phyloP scores from a whole-genome alignment of 1,139 yeast species.

The Zhuliangozyma parablackwelliae region DNA sequence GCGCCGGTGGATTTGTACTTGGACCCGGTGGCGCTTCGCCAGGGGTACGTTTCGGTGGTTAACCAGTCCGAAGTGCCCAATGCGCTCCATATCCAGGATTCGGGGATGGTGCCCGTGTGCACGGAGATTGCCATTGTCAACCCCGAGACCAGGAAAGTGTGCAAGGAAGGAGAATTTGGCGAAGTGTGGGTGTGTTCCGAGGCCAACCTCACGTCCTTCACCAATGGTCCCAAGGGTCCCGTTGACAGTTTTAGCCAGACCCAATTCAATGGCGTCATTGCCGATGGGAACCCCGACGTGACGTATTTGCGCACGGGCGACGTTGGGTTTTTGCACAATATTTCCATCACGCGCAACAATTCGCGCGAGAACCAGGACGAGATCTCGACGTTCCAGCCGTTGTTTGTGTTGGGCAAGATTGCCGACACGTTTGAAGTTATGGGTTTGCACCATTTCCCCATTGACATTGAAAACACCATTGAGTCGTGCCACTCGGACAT shows the following conservation, averaged over 20 bases:
- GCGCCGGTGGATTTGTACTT: slow-evolving; percentile 85
- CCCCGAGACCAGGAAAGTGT: slow-evolving; percentile 78
- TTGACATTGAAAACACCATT: slow-evolving; percentile 75
- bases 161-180: slow-evolving; percentile 92
- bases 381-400: slow-evolving; percentile 59
- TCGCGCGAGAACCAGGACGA: slow-evolving; percentile 20
- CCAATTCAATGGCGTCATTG: slow-evolving; percentile 55
- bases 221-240: slow-evolving; percentile 52
- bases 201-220: slow-evolving; percentile 65
- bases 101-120: slow-evolving; percentile 94
- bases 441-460: slow-evolving; percentile 89
- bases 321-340: slow-evolving; percentile 82
- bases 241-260: slow-evolving; percentile 30
- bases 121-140: slow-evolving; percentile 93
- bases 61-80: slow-evolving; percentile 66
- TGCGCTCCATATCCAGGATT: slow-evolving; percentile 80
- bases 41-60: slow-evolving; percentile 79
- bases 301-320: slow-evolving; percentile 88
- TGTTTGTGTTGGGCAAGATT: slow-evolving; percentile 81
- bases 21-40: slow-evolving; percentile 84
- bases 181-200: slow-evolving; percentile 96
- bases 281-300: slow-evolving; percentile 58
- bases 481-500: slow-evolving; percentile 63
- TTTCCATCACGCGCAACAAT: slow-evolving; percentile 42
- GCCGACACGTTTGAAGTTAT: slow-evolving; percentile 86